A percentile compares a stretch with the other conserved stretches of the same genome.
Conservation (phyloP, 2,329 filamentous ascomycete genomes). For the Cladophialophora chaetospira region DNA sequence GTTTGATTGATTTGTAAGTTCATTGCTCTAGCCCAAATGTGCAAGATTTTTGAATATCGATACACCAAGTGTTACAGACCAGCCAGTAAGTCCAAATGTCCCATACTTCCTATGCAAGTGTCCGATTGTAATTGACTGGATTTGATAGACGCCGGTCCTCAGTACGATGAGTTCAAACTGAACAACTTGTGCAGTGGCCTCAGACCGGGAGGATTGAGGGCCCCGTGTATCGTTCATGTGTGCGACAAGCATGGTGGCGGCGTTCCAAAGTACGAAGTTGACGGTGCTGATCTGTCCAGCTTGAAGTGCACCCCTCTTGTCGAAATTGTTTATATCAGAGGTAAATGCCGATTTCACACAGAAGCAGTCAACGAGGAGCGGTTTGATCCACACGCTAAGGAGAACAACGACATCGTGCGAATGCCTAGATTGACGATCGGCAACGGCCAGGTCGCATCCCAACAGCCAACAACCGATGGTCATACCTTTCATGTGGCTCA, state of each 20-base stretch:
- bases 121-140: too few species aligned
- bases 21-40: slow-evolving; percentile 3
- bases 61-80: slow-evolving; percentile 13
- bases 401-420: background rate
- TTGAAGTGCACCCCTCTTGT: background rate
- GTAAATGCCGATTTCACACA: background rate
- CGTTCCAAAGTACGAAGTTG: background rate
- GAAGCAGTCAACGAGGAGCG: background rate
- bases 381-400: background rate
- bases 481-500: slow-evolving; percentile 8
- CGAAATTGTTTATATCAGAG: background rate
- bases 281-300: background rate
- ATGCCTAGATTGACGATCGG: background rate
- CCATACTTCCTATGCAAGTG: background rate
- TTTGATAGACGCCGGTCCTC: slow-evolving; percentile 3
- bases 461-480: background rate
- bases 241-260: slow-evolving; percentile 7
- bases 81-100: background rate
- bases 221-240: background rate
- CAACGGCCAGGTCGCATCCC: background rate
- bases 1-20: background rate
- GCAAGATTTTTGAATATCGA: slow-evolving; percentile 14
- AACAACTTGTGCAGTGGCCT: background rate
- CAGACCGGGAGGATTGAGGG: background rate
- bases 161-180: background rate